Evolutionary conservation across 164 flowering plant species (phyloP).

Genomic region (Tetrastigma voinierianum): DNA sequence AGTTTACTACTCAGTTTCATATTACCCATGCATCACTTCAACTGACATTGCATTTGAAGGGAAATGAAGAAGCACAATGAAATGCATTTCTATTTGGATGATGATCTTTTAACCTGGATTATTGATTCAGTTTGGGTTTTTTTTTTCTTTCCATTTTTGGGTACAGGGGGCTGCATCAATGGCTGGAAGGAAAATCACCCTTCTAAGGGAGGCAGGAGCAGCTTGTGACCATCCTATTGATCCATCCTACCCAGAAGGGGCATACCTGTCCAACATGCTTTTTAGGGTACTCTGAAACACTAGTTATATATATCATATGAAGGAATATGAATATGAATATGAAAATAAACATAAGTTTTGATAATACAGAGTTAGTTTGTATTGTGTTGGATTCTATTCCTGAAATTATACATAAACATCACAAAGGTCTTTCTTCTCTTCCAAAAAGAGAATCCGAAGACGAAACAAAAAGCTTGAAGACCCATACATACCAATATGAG

Average conservation of each 20-base stretch:
- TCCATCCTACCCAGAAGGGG: conserved; percentile 91
- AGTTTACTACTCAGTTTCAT: too few species aligned
- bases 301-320: too few species aligned
- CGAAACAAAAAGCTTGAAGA: neutral
- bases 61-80: too few species aligned
- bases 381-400: neutral
- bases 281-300: conserved; percentile 54
- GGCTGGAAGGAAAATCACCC: conserved; percentile 69
- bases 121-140: neutral
- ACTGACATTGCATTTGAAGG: too few species aligned
- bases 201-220: conserved; percentile 80
- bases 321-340: too few species aligned
- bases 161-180: conserved; percentile 75
- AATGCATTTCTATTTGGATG: too few species aligned
- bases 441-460: neutral
- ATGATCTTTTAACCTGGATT: neutral
- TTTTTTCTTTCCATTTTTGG: neutral
- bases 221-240: conserved; percentile 93
- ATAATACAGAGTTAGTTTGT: conserved; percentile 5
- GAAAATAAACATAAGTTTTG: neutral
- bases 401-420: conserved; percentile 6
- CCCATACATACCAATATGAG: neutral
- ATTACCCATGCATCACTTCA: too few species aligned
- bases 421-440: neutral
- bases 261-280: conserved; percentile 73